phyloP scores from a whole-genome alignment of 306 rosid genomes.

The Geum urbanum region DNA sequence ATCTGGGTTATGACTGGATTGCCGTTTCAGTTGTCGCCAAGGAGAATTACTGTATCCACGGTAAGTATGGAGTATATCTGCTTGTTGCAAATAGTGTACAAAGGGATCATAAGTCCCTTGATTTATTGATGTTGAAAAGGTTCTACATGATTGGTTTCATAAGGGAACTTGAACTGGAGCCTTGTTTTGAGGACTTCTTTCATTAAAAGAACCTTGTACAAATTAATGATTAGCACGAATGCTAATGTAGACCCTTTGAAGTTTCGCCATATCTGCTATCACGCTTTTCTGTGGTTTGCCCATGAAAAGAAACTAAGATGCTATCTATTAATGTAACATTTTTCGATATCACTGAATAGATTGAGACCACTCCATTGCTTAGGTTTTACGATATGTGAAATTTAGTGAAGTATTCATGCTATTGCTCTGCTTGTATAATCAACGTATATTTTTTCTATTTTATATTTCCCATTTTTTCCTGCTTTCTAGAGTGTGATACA shows the following conservation, averaged over 20 bases:
- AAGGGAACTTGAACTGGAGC: too few species aligned
- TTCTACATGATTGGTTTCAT: too few species aligned
- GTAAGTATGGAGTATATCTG: constrained; percentile 29
- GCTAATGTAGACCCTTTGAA: neutral
- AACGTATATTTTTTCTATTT: neutral
- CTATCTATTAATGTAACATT: too few species aligned
- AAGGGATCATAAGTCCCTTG: neutral
- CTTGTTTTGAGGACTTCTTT: too few species aligned
- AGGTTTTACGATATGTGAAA: neutral
- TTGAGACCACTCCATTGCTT: neutral
- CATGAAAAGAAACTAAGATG: too few species aligned
- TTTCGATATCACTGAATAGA: too few species aligned
- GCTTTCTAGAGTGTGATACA: neutral
- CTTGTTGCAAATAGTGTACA: neutral
- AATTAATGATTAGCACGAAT: neutral
- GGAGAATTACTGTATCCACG: constrained; percentile 81
- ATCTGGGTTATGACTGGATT: constrained; percentile 66
- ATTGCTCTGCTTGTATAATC: neutral
- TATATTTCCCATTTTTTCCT: neutral
- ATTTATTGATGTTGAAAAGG: too few species aligned
- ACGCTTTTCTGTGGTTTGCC: neutral
- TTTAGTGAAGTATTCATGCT: neutral
- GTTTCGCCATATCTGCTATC: neutral
- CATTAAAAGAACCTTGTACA: neutral
- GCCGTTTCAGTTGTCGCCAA: constrained; percentile 78